Evolutionary conservation across 2,329 filamentous ascomycete genomes (phyloP), one percentile per base, ranked within the genome.

Genomic region (Paraphoma sp.): DNA sequence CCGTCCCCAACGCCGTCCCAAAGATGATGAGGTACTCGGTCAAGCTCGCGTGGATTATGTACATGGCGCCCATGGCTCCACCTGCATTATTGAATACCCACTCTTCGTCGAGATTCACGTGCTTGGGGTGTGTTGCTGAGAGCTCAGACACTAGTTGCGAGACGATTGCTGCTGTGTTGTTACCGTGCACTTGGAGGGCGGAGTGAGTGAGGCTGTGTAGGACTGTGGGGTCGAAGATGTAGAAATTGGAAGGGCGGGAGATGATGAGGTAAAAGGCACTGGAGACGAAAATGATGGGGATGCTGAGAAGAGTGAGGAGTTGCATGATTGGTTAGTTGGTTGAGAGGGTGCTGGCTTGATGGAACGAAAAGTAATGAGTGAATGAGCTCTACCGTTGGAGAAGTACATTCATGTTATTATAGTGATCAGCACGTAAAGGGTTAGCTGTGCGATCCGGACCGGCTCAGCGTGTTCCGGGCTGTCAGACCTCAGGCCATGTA

Each of bases 11-110:
- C 9, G 91, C 84, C 1, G 90, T 91, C 0, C 69, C 69, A 49
- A 71, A 71, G 1, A 71, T 47, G 45, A 71, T 69, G 30, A 71
- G 53, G 28, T 71, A 71, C 57, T 97, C 93, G 17, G 92, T 96
- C 59, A 97, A 83, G 72, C 89, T 93, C 57, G 92, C 91, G 74
- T 96, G 92, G 69, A 96, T 89, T 63, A 96, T 88, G 76, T 92
- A 93, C 92, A 96, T 95, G 71, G 86, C 90, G 53, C 92, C 92
- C 92, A 96, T 96, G 50, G 92, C 92, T 62, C 92, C 92, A 50
- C 92, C 92, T 49, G 92, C 92, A 72, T 96, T 96, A 83, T 96
- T 96, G 71, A 96, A 94, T 45, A 96, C 83, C 92, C 92, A 96
- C 77, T 94, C 89, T 79, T 94, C 87, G 56, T 89, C 80, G 53